Evolutionary conservation across 108 stramenopile genomes (phyloP), one percentile per base, ranked within the genome.

Genomic region (Cyclotella cryptica): DNA sequence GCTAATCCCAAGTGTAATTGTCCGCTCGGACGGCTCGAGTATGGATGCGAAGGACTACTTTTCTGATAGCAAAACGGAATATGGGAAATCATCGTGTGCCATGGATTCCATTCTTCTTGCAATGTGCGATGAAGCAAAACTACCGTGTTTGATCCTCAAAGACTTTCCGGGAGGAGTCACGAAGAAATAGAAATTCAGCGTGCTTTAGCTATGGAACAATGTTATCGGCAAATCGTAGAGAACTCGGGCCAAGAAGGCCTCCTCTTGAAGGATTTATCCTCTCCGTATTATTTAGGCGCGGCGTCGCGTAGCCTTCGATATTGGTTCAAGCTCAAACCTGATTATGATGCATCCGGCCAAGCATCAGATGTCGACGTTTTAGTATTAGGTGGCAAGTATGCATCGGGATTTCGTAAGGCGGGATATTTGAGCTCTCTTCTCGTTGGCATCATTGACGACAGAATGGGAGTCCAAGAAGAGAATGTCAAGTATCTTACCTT

Each of bases 221-320:
- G 87, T 29, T 96, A 89, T 54, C 66, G 53, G 19, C 54, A 85
- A 35, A 84, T 92, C 17, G 95, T 96, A 3, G 89, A 91, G 60
- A 69, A 72, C 12, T 60, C 87, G 57, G 77, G 84, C 18, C 69
- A 84, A 77, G 95, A 96, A 85, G 95, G 95, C 0, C 44, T 96
- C 5, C 66, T 96, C 13, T 55, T 96, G 18, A 96, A 96, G 61
- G 93, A 96, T 77, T 69, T 96, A 10, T 81, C 88, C 3, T 82
- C 91, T n/a, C 92, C 92, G 3, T 86, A 86, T 61, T 80, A 77
- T 52, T 72, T 96, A 9, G 93, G 89, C 22, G 72, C 73, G 14
- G 47, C 45, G 22, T 88, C 86, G 8, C 57, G 90, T 21, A 69
- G 66, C 10, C 72, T 88, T 18, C 80, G 82, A 14, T 93, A 87